Base-by-base conservation (phyloP, 176 grass and related monocot genomes). In the Oryza meyeriana region DNA sequence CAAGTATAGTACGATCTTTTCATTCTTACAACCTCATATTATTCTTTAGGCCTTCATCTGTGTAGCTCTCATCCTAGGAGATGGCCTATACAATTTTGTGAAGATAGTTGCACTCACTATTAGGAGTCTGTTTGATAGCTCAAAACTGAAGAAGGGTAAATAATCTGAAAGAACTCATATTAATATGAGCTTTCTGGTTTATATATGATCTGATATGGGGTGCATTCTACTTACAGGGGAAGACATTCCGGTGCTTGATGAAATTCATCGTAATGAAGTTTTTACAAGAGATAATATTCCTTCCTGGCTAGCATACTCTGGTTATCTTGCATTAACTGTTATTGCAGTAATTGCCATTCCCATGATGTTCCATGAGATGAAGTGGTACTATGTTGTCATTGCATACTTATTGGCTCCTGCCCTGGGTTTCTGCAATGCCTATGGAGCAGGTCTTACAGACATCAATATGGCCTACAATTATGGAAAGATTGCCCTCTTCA, bases 391-490 rank as follows among this genome's bases (percentile, higher is more conserved):
- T 61, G 85, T 94, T 77, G 39, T 99, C 68, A 86, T 99, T 75
- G 91, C 96, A 33, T 99, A 99, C 61, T 45, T 93, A 75, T 76
- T 99, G 32, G 96, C 96, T 29, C 96, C 96, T 12, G 80, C 91
- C 27, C 84, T 99, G n/a, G 91, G 96, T 31, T 99, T 99, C 85
- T 99, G 96, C 83, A 99, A 99, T 33, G 96, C 96, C 42, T 99
- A 99, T 52, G 96, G 96, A 4, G 80, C 96, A 4, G 96, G 96
- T 10, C 92, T 99, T 66, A 99, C 96, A 18, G 96, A 99, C 66
- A 99, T 99, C 25, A 95, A 95, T 78, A 95, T 99, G 96, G 96
- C 96, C 58, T 99, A 99, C 63, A 99, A 95, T 67, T 99, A 99
- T 83, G 93, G 93, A 65, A 99, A 99, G 74, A 87, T 99, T 33